Evolutionary conservation across 192 early-diverging fungal genomes (phyloP), one percentile per base, ranked within the genome.

Genomic region (Coemansia sp.): DNA sequence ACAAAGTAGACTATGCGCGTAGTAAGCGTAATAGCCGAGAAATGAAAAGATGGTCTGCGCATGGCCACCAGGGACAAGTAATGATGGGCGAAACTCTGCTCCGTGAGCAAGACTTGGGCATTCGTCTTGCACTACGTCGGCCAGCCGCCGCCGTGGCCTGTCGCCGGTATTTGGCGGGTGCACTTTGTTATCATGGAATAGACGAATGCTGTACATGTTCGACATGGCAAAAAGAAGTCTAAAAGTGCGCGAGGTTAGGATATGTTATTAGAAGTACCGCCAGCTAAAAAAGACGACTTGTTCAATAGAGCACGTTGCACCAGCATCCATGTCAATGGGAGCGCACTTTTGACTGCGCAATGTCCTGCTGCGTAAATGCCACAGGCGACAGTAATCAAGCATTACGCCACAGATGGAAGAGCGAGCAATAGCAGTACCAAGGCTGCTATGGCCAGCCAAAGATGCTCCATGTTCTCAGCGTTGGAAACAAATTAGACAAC

Each of bases 41-140:
- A 77, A 77, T 25, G 74, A 63, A 23, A 57, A 68, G 13, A 56
- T 57, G 29, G 91, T 93, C 62, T 94, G 93, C 22, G 90, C 53
- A 63, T 94, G 89, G 18, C 90, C 88, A 42, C 80, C 87, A 39
- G 73, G 77, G 25, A 98, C 81, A 58, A 84, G 85, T 14, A 74
- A 67, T 13, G 91, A 90, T 8, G 92, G 88, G 11, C 52, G 51
- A 58, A 85, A 95, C 3, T 66, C 51, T 15, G 67, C 58, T 6
- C 60, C 53, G 2, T 75, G 81, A 10, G 80, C 48, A 17, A 88
- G 56, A 6, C 74, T 77, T 3, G 85, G 83, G 29, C 86, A 88
- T 22, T 62, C 58, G 4, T 62, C 48, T 3, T 32, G 53, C 11
- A 80, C 43, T 13, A 65, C 41, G 15, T 71, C 56, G 13, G 62